These are phyloP conservation scores for Colletotrichum tanaceti DNA, from an alignment of 2,329 filamentous ascomycete species.

Conservation along the genomic window DNA sequence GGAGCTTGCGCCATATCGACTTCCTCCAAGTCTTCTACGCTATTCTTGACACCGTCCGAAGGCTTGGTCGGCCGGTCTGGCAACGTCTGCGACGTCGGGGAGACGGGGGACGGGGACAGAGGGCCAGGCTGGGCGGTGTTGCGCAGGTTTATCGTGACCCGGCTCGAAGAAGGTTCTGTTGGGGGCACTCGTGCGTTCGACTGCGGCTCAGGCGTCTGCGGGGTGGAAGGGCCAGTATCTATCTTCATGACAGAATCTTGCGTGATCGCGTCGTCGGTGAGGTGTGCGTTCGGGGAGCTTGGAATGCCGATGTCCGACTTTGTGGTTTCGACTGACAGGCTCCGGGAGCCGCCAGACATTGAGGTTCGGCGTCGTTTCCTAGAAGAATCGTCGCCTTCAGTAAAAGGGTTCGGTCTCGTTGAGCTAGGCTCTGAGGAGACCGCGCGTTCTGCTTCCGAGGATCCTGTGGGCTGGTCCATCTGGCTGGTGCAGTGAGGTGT, in stretches of 20 bases:
- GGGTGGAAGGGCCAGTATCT: conserved; percentile 53
- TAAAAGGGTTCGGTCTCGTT: conserved; percentile 73
- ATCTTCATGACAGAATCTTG: conserved; percentile 54
- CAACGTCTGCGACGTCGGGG: conserved; percentile 50
- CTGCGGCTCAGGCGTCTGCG: conserved; percentile 57
- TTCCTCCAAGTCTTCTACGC: conserved; percentile 59
- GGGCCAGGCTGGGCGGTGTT: conserved; percentile 55
- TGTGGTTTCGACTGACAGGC: conserved; percentile 61
- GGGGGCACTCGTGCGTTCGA: conserved; percentile 49
- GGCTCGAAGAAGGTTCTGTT: conserved; percentile 63
- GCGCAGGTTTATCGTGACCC: conserved; percentile 71
- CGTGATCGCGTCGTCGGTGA: conserved; percentile 43
- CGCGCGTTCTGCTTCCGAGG: conserved; percentile 67
- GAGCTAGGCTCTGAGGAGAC: conserved; percentile 72
- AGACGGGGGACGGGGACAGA: conserved; percentile 57
- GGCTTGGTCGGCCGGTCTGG: conserved; percentile 29
- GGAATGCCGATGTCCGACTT: conserved; percentile 49
- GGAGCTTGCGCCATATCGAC: conserved; percentile 49
- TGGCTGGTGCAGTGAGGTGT: conserved; percentile 55
- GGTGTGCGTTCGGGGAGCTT: conserved; percentile 47
- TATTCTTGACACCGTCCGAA: conserved; percentile 50
- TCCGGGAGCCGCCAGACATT: conserved; percentile 62
- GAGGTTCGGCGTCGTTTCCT: conserved; percentile 73
- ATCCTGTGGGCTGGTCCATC: conserved; percentile 65
- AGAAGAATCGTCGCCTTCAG: conserved; percentile 66